Conservation (phyloP, 2,329 filamentous ascomycete genomes). For the Aspergillus niger region DNA sequence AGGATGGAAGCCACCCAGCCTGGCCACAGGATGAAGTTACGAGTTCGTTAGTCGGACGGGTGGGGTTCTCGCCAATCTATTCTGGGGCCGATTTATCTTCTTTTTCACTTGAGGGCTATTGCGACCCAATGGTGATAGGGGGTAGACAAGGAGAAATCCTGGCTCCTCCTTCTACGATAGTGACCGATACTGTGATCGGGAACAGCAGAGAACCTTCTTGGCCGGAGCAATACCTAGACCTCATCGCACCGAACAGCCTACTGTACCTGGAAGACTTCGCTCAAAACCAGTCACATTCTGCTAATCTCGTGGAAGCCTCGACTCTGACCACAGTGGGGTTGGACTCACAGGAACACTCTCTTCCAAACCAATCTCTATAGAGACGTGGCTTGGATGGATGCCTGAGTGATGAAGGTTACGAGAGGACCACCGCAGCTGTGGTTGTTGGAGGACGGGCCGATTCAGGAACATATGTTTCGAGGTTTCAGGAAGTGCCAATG, state of each 20-base stretch:
- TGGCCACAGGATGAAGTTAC: slow-evolving; percentile 3
- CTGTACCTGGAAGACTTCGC: background rate
- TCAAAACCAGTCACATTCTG: slow-evolving; percentile 2
- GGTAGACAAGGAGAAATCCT: slow-evolving; percentile 1
- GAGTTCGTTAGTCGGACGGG: background rate
- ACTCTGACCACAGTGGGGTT: background rate
- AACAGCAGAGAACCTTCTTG: slow-evolving; percentile 2
- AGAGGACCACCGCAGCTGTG: background rate
- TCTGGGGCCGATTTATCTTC: background rate
- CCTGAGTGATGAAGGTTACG: background rate
- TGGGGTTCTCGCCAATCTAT: background rate
- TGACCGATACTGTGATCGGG: slow-evolving; percentile 5
- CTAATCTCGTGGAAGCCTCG: background rate
- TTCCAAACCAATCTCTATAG: slow-evolving; percentile 10
- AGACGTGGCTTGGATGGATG: background rate
- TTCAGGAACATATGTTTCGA: slow-evolving; percentile 2
- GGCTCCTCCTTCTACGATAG: slow-evolving; percentile 4
- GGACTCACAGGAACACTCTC: background rate
- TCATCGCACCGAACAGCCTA: background rate
- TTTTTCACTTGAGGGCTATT: slow-evolving; percentile 1
- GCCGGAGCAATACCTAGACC: slow-evolving; percentile 2
- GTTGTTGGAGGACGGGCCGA: background rate
- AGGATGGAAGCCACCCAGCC: background rate
- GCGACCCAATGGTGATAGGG: background rate
- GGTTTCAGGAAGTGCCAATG: slow-evolving; percentile 11